These are phyloP conservation scores for Suhomyces faveliae DNA, from an alignment of 805 yeast genomes.

Conservation along the genomic window DNA sequence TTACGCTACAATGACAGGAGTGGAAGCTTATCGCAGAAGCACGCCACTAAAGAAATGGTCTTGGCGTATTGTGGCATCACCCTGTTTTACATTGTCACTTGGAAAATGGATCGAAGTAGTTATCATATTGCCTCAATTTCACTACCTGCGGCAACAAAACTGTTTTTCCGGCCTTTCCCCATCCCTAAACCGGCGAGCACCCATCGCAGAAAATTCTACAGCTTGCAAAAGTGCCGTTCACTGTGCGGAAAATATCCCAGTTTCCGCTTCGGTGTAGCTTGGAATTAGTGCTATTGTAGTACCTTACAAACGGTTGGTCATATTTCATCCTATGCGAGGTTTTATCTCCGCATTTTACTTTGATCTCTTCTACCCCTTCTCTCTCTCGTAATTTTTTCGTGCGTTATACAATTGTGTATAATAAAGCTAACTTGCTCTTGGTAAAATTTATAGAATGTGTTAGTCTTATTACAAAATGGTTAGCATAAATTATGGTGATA, in stretches of 20 bases:
- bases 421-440: neutral
- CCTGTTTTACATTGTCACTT: neutral
- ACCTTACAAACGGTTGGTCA: too few relatives aligned
- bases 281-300: neutral
- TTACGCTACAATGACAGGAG: too few relatives aligned
- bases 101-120: neutral
- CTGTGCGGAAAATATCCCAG: neutral
- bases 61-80: neutral
- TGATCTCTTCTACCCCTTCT: neutral
- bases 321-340: neutral
- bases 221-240: slow-evolving; percentile 1
- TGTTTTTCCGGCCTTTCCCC: neutral
- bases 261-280: neutral
- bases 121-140: neutral
- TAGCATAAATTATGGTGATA: slow-evolving; percentile 28
- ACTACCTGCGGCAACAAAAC: neutral
- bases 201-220: too few relatives aligned
- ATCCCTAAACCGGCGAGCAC: neutral
- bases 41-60: neutral
- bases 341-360: neutral
- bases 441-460: neutral
- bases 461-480: slow-evolving; percentile 5
- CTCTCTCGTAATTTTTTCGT: neutral
- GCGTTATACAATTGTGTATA: neutral
- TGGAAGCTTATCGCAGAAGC: too few relatives aligned